Percentiles rank a stretch among this genome's conserved stretches.
phyloP scores from a whole-genome alignment of 129 eudicot species.

The Saussurea involucrata region DNA sequence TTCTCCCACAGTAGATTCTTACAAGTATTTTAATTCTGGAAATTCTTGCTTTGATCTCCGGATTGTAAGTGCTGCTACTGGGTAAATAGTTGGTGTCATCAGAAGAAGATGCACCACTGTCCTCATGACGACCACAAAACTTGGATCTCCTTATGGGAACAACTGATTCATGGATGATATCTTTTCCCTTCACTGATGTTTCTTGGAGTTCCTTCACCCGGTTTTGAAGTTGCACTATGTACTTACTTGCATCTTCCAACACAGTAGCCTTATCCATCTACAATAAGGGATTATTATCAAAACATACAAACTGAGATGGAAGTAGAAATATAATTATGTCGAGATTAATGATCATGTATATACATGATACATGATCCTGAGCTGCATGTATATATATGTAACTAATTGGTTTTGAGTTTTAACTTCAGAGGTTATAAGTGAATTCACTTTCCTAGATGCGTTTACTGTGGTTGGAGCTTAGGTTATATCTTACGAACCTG shows the following conservation, averaged over 20 bases:
- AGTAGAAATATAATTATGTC: background rate
- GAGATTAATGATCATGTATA: background rate
- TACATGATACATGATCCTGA: background rate
- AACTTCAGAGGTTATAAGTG: background rate
- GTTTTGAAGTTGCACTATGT: slow-evolving; percentile 18
- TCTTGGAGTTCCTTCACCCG: slow-evolving; percentile 30
- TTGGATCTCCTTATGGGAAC: slow-evolving; percentile 9
- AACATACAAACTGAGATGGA: background rate
- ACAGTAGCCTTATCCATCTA: slow-evolving; percentile 33
- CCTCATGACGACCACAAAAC: slow-evolving; percentile 4
- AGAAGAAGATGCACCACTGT: slow-evolving; percentile 8
- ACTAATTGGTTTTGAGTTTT: background rate
- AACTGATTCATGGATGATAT: slow-evolving; percentile 10
- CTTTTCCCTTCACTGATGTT: slow-evolving; percentile 19
- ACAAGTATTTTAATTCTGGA: slow-evolving; percentile 16
- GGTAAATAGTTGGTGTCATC: slow-evolving; percentile 12
- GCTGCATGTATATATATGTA: background rate
- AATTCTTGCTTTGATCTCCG: slow-evolving; percentile 30
- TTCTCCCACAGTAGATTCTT: slow-evolving; percentile 19
- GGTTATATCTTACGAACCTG: background rate
- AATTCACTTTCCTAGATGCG: background rate
- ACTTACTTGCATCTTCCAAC: slow-evolving; percentile 29
- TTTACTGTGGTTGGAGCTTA: background rate
- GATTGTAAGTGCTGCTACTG: slow-evolving; percentile 9
- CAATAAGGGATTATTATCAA: background rate